Evolutionary conservation across 306 rosid species (phyloP).

Genomic region (Arachis hypogaea): DNA sequence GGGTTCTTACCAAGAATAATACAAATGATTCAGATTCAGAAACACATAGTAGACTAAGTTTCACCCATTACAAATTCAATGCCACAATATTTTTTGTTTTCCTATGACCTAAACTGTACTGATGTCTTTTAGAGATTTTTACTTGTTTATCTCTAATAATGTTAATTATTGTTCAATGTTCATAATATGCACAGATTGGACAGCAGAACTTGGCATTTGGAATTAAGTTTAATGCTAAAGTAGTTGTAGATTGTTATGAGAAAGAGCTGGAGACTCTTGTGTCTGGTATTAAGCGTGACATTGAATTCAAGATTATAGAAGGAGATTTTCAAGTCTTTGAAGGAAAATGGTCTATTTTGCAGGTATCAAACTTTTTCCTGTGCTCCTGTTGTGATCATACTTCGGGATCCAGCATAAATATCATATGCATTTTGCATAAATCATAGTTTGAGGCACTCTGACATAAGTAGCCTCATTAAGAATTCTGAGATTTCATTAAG

Average conservation of each 20-base stretch:
- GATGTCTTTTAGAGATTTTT: constrained; percentile 16
- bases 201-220: constrained; percentile 87
- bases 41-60: neutral
- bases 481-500: too few species aligned
- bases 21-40: neutral
- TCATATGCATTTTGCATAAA: constrained; percentile 5
- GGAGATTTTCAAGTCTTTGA: constrained; percentile 87
- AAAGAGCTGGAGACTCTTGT: constrained; percentile 62
- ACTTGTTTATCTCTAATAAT: constrained; percentile 10
- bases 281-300: constrained; percentile 69
- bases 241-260: constrained; percentile 86
- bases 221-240: constrained; percentile 82
- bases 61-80: constrained; percentile 25
- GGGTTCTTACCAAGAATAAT: neutral
- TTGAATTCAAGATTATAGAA: constrained; percentile 82
- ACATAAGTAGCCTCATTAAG: neutral
- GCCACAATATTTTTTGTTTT: neutral
- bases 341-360: constrained; percentile 90
- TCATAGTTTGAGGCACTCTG: neutral
- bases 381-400: constrained; percentile 22
- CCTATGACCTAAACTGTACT: constrained; percentile 12
- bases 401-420: constrained; percentile 25
- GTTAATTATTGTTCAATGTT: constrained; percentile 20
- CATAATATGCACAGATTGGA: constrained; percentile 62
- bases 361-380: constrained; percentile 52